Percentiles rank a stretch among this genome's conserved stretches.
These are phyloP conservation scores for Colletotrichum tamarilloi DNA, from an alignment of 2,329 filamentous ascomycete species.

Conservation along the genomic window DNA sequence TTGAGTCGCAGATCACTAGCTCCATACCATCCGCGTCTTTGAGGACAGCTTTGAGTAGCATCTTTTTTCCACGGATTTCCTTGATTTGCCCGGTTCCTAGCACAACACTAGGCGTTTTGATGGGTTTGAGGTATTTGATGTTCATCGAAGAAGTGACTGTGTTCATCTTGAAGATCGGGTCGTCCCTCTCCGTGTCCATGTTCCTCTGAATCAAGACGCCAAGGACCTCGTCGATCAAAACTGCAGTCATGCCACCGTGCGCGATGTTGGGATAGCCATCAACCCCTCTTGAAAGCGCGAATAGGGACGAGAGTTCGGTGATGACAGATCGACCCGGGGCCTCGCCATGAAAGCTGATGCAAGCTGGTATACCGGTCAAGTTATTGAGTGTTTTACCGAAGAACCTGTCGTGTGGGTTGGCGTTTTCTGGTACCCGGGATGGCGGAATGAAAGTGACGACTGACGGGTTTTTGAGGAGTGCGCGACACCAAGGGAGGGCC, in stretches of 20 bases:
- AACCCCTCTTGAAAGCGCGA: constrained; percentile 47
- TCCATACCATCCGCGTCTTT: constrained; percentile 43
- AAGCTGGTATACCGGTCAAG: constrained; percentile 43
- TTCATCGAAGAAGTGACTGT: constrained; percentile 49
- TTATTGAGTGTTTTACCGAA: constrained; percentile 46
- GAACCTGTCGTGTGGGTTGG: constrained; percentile 46
- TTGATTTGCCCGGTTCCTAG: constrained; percentile 46
- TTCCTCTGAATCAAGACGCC: constrained; percentile 51
- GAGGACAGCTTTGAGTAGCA: constrained; percentile 44
- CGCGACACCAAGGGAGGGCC: constrained; percentile 49
- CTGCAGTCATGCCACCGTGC: constrained; percentile 50
- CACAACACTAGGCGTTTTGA: constrained; percentile 44
- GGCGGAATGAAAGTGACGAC: constrained; percentile 47
- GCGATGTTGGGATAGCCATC: constrained; percentile 46
- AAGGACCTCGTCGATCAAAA: constrained; percentile 51
- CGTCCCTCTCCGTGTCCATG: constrained; percentile 44
- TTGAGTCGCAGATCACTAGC: constrained; percentile 41
- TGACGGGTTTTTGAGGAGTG: constrained; percentile 41
- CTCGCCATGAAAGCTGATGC: constrained; percentile 47
- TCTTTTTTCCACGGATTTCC: constrained; percentile 47
- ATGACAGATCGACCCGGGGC: constrained; percentile 40
- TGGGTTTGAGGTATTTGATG: constrained; percentile 47
- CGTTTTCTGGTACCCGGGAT: constrained; percentile 44
- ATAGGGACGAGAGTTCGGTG: constrained; percentile 44
- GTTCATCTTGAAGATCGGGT: constrained; percentile 40